These are phyloP conservation scores for Fraxinus floribunda DNA, from an alignment of 305 asterid species.

Conservation along the genomic window DNA sequence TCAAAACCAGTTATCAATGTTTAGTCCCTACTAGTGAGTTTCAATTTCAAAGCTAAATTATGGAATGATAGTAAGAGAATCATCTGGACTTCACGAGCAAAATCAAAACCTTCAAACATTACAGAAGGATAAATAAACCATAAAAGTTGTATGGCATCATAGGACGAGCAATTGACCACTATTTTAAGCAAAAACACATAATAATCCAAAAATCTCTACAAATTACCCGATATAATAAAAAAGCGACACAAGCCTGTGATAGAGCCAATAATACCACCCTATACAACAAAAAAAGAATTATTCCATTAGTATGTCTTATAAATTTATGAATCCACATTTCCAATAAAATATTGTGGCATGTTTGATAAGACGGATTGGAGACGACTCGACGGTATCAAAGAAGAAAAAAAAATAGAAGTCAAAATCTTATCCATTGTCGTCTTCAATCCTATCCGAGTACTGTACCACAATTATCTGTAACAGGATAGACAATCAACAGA, in stretches of 20 bases:
- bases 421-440: not conserved
- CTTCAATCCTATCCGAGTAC: not conserved
- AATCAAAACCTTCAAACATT: not conserved
- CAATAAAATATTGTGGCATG: not conserved
- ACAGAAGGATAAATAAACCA: not conserved
- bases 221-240: slow-evolving; percentile 67
- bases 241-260: slow-evolving; percentile 67
- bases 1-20: not conserved
- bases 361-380: not conserved
- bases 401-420: not conserved
- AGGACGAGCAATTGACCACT: not conserved
- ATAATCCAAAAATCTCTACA: slow-evolving; percentile 3
- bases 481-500: slow-evolving; percentile 27
- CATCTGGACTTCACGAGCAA: not conserved
- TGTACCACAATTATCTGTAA: not conserved
- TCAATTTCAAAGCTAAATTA: not conserved
- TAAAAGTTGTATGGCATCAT: not conserved
- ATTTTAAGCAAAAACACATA: slow-evolving; percentile 8
- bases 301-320: not conserved
- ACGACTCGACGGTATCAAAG: not conserved
- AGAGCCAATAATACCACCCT: slow-evolving; percentile 86
- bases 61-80: not conserved
- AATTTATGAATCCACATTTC: not conserved
- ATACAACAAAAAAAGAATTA: slow-evolving; percentile 25
- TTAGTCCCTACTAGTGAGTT: not conserved